Conservation (phyloP, 1,284 basidiomycete genomes). For the Ustilago xerochloae region DNA sequence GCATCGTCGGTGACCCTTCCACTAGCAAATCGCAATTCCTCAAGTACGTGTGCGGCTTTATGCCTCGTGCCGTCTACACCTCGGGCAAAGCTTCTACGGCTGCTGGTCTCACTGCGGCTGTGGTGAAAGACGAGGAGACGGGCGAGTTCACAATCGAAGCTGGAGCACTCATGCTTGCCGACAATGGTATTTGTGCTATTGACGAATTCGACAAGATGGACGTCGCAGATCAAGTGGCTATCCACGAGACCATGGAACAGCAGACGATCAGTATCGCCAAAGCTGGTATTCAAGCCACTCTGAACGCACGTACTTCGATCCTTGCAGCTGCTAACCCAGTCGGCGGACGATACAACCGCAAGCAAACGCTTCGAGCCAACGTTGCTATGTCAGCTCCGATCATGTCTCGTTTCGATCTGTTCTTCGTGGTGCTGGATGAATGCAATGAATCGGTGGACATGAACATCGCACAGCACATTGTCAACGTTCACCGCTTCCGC, state of each 20-base stretch:
- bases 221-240: slow-evolving; percentile 95
- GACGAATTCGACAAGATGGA: slow-evolving; percentile 99
- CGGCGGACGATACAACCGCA: slow-evolving; percentile 94
- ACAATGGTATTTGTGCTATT: slow-evolving; percentile 99
- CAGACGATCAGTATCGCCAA: slow-evolving; percentile 99
- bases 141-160: slow-evolving; percentile 99
- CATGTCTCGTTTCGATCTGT: slow-evolving; percentile 98
- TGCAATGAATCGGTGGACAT: slow-evolving; percentile 92
- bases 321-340: slow-evolving; percentile 98
- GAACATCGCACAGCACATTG: slow-evolving; percentile 95
- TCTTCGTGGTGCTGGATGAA: slow-evolving; percentile 98
- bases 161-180: slow-evolving; percentile 93
- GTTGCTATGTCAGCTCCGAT: slow-evolving; percentile 98
- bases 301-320: slow-evolving; percentile 97
- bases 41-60: slow-evolving; percentile 99
- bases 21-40: slow-evolving; percentile 98
- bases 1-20: slow-evolving; percentile 96
- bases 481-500: slow-evolving; percentile 95
- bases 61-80: slow-evolving; percentile 97
- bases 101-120: slow-evolving; percentile 97
- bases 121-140: slow-evolving; percentile 97
- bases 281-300: slow-evolving; percentile 97
- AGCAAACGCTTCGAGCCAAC: slow-evolving; percentile 91
- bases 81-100: slow-evolving; percentile 99
- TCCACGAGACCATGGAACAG: slow-evolving; percentile 99